Conservation (phyloP, 1,284 basidiomycete genomes). For the Ganoderma sinense region DNA sequence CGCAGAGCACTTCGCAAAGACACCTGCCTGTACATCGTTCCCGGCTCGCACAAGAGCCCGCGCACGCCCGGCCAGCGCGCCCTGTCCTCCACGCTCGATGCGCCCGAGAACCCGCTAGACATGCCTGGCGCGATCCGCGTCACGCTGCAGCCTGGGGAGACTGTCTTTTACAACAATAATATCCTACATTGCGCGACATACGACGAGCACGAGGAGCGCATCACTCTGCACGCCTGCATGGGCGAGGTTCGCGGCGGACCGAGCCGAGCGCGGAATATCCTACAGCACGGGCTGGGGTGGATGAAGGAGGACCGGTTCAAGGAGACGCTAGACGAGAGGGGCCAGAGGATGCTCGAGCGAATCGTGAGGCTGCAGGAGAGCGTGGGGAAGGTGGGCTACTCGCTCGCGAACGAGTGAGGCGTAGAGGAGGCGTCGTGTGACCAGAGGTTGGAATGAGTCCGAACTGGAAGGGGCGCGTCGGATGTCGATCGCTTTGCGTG, state of each 20-base stretch:
- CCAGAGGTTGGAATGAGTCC: not conserved
- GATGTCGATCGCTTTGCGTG: not conserved
- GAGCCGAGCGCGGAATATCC: constrained; percentile 74
- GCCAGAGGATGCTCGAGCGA: constrained; percentile 66
- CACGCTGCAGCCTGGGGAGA: constrained; percentile 72
- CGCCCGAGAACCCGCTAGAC: constrained; percentile 63
- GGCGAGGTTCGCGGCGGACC: constrained; percentile 72
- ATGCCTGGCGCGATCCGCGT: constrained; percentile 78
- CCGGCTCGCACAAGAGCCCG: constrained; percentile 68
- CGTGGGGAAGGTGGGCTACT: constrained; percentile 61
- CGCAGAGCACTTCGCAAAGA: constrained; percentile 77
- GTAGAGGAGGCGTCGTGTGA: not conserved
- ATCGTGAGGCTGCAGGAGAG: constrained; percentile 64
- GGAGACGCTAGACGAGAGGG: constrained; percentile 54
- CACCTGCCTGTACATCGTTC: constrained; percentile 79
- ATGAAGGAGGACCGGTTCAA: constrained; percentile 70
- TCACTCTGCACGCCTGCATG: constrained; percentile 80
- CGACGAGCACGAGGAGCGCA: constrained; percentile 57
- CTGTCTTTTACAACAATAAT: constrained; percentile 86
- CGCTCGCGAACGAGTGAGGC: constrained; percentile 41
- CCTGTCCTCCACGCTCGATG: constrained; percentile 60
- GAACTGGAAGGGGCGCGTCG: not conserved
- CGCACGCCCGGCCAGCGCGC: constrained; percentile 68
- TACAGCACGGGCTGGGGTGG: constrained; percentile 84
- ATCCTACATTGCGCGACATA: constrained; percentile 82